Percentiles rank a stretch among this genome's conserved stretches.
Conservation (phyloP, 805 yeast genomes). For the Kuraishia hungarica region DNA sequence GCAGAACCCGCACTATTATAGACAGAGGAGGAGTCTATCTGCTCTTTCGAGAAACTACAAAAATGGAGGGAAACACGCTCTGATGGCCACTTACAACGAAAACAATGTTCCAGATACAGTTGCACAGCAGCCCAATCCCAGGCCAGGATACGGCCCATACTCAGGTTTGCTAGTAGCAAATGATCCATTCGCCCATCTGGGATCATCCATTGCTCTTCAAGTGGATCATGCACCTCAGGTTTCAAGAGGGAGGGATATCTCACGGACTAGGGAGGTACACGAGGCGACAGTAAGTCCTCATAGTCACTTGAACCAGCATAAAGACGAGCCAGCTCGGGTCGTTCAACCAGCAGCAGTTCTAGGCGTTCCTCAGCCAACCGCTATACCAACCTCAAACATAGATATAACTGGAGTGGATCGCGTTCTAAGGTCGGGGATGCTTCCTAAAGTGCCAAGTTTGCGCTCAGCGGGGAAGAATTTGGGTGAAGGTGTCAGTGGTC, state of each 20-base stretch:
- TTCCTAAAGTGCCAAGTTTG: not conserved
- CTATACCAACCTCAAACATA: not conserved
- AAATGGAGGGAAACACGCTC: constrained; percentile 7
- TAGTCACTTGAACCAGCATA: not conserved
- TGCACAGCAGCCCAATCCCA: not conserved
- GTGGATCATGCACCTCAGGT: not conserved
- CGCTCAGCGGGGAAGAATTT: not conserved
- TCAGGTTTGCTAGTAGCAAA: not conserved
- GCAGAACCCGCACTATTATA: constrained; percentile 8
- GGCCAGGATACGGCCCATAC: not conserved
- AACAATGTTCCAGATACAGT: constrained; percentile 16
- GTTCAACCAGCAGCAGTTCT: not conserved
- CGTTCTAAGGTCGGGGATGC: not conserved
- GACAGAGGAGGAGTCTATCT: constrained; percentile 1
- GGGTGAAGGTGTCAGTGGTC: not conserved
- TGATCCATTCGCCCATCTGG: not conserved
- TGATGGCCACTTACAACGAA: constrained; percentile 19
- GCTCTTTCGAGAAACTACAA: not conserved
- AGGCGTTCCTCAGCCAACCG: not conserved
- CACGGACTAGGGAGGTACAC: not conserved
- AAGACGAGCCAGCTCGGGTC: not conserved
- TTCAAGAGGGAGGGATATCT: not conserved
- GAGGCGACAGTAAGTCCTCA: not conserved
- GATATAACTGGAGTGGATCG: not conserved
- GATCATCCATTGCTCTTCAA: not conserved